Base-by-base conservation (phyloP, 768 basidiomycete genomes). In the Piloderma croceum region DNA sequence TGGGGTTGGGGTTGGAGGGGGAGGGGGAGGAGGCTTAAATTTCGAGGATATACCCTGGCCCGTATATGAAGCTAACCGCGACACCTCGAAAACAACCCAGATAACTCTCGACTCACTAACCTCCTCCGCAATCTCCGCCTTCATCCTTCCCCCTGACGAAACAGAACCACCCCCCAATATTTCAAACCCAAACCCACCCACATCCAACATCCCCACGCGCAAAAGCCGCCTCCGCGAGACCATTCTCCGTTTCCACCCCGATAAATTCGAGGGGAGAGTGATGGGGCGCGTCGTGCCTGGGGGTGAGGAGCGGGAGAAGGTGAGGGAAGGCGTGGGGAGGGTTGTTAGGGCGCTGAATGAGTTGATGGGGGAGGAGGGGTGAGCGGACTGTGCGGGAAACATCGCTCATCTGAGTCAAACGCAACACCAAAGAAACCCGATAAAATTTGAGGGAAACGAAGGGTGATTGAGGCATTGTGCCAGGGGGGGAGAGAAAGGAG, bases 21-120 rank as follows among this genome's bases (percentile, higher is more conserved):
- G 31, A 21, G 25, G 35, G 27, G 36, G 49, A 22, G 45, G 39
- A 2, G 38, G 52, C 19, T 60, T 85, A 23, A 51, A 46, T 5
- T 80, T 83, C 47, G 50, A 50, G 27, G 79, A 83, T 49, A 74
- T 88, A n/a, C 85, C 85, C 2, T 88, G 84, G 85, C 85, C 85
- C 2, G 59, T 84, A 37, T 58, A 70, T 22, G 44, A 60, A 31
- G 58, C 64, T 2, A 53, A 44, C 34, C 37, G 42, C 29, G 25
- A 47, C 13, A 15, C 21, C 33, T 36, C 25, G 23, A 43, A 44
- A 3, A 29, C 48, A 31, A 43, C 22, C 20, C 38, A 48, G 13
- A 45, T 68, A 20, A 50, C 46, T 13, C 38, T 71, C 2, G 78
- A 77, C 1, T 72, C 78, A 24, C 56, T 87, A 39, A 80, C 79